Base-by-base conservation (phyloP, 2,329 filamentous ascomycete genomes). In the Sordariomycetes sp. region DNA sequence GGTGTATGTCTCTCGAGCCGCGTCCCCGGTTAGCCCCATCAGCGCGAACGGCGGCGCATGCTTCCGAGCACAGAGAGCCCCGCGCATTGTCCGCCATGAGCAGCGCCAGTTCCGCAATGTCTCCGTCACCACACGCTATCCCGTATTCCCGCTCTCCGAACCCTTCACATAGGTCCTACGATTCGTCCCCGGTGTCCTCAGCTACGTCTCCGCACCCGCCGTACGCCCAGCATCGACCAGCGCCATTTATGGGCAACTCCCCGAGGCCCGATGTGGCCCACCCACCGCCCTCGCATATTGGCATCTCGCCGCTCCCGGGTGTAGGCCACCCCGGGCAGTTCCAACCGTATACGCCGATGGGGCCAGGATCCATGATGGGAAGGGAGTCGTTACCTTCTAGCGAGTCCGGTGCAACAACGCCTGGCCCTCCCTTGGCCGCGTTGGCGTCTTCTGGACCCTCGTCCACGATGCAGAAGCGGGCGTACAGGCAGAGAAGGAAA, bases 401-500 rank as follows among this genome's bases (percentile, higher is more conserved):
- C 62, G 81, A 83, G 59, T 84, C 81, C 59, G 76, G 78, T 58
- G 72, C 74, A 63, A 79, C 78, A 66, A 83, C 80, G 18, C 81
- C 81, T 32, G 78, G 77, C 46, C 70, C 71, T 25, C 71, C 72
- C 50, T 71, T 66, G 64, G 71, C 71, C 28, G 67, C 66, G 60
- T 65, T 69, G 53, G 72, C n/a, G n/a, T 50, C 57, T 14, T 50
- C 55, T 3, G 57, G 65, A 40, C 62, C 76, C 25, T 75, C 79
- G 43, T 18, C 25, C 11, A 12, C 46, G 3, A 43, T 88, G 35
- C 90, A 96, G 71, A 97, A 97, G 72, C 80, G 94, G 68, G 93
- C 94, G 2, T 99, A 97, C 74, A 85, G 94, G 25, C 94, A 99
- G 71, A 80, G 94, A 64, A 83, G 94, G 64, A 99, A 99, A 69